Percentiles rank a stretch among this genome's conserved stretches.
phyloP scores from a whole-genome alignment of 2,329 filamentous ascomycete genomes.

The Colletotrichum orbiculare region DNA sequence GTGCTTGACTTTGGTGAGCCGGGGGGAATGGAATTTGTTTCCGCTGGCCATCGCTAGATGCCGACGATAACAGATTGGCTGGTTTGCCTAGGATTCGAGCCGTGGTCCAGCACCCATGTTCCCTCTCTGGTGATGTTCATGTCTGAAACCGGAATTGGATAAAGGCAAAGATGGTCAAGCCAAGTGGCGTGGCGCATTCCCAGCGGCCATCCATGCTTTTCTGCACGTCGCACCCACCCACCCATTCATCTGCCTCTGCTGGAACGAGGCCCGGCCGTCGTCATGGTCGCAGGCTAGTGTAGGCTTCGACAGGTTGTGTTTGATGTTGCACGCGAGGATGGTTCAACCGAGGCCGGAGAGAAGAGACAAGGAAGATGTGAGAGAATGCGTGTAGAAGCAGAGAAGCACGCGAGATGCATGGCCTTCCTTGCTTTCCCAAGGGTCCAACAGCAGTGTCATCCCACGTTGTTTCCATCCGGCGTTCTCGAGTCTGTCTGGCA shows the following conservation, averaged over 20 bases:
- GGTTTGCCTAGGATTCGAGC: neutral
- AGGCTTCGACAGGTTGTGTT: conserved; percentile 9
- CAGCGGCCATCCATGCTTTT: conserved; percentile 31
- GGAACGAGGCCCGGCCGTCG: conserved; percentile 5
- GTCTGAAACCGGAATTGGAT: conserved; percentile 32
- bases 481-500: conserved; percentile 1
- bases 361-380: conserved; percentile 3
- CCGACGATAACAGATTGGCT: neutral
- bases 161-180: conserved; percentile 25
- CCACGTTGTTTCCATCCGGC: conserved; percentile 16
- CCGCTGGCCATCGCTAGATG: neutral
- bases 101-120: conserved; percentile 1
- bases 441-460: conserved; percentile 30
- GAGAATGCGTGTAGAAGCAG: conserved; percentile 4
- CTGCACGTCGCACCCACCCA: conserved; percentile 32
- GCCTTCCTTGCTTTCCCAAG: conserved; percentile 14
- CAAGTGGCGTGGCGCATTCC: conserved; percentile 29
- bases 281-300: conserved; percentile 9
- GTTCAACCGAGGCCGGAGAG: neutral
- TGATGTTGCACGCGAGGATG: conserved; percentile 14
- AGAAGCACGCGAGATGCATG: conserved; percentile 22
- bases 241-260: conserved; percentile 1
- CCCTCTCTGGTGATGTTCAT: conserved; percentile 24
- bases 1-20: conserved; percentile 15
- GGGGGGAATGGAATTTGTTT: conserved; percentile 9